Evolutionary conservation across 2,329 filamentous ascomycete genomes (phyloP), one percentile per base, ranked within the genome.

Genomic region (Fusarium sp.): DNA sequence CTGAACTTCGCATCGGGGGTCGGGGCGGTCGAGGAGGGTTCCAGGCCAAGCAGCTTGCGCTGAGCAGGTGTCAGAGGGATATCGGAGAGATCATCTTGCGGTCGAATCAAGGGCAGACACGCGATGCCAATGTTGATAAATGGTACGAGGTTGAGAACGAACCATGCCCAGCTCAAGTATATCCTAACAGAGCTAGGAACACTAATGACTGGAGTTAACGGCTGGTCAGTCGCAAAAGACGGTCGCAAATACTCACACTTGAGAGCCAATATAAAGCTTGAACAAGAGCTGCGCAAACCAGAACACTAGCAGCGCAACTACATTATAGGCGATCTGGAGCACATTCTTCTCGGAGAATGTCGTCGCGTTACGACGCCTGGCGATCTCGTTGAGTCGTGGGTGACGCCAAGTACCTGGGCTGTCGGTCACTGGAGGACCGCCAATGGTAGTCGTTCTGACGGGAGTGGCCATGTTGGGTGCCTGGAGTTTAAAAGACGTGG

Each of bases 331-430:
- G 57, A 97, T 90, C 59, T 87, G 89, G 68, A 86, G 88, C 54
- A 96, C 83, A 73, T 97, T 95, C 79, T 89, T 89, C 75, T 95
- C 91, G 62, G 91, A 90, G 81, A 98, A 97, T 53, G 88, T 93
- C 20, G 91, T 90, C 26, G 91, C 91, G 80, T 93, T 91, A 79
- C 95, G 93, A 57, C 96, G 91, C 71, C 89, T 89, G 22, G 93
- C 91, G 79, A 99, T 97, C 83, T 98, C 95, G 78, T 94, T 89
- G 73, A 98, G 88, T 71, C 92, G 91, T 38, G 96, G 96, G 81
- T 99, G 96, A 78, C 91, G 90, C 95, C 96, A 99, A 79, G 91
- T 94, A 61, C 95, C 95, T 12, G 93, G 89, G 76, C 88, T 90
- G 59, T 90, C 88, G 33, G 82, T 79, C 28, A 81, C 64, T 47